These are phyloP conservation scores for Kwoniella sp. DNA, from an alignment of 768 basidiomycete genomes.

Conservation along the genomic window DNA sequence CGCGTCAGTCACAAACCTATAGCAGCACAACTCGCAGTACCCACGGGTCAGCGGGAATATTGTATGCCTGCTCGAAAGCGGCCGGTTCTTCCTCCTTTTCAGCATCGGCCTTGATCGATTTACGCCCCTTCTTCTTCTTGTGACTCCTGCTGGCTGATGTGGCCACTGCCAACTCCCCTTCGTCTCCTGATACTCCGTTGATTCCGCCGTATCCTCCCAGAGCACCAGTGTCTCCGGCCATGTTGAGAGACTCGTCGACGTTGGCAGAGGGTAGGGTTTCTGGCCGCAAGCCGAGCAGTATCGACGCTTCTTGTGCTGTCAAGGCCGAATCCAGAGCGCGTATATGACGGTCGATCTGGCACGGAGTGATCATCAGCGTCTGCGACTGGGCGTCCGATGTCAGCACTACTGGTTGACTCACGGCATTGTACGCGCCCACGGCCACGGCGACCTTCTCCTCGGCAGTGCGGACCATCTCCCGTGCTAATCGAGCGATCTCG, in stretches of 20 bases:
- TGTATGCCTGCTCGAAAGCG: not conserved
- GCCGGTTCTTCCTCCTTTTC: not conserved
- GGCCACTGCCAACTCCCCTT: constrained; percentile 6
- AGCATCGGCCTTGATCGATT: constrained; percentile 13
- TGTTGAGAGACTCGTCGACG: constrained; percentile 21
- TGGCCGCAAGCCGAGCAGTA: constrained; percentile 42
- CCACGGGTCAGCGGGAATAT: constrained; percentile 40
- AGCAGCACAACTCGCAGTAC: not conserved
- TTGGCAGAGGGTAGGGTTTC: constrained; percentile 38
- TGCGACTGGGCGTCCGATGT: not conserved
- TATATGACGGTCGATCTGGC: constrained; percentile 49
- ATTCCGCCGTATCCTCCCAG: not conserved
- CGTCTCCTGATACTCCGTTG: constrained; percentile 1
- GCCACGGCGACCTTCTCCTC: constrained; percentile 50
- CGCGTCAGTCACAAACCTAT: not conserved
- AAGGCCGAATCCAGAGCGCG: constrained; percentile 48
- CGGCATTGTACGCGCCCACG: constrained; percentile 48
- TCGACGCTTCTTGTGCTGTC: constrained; percentile 42
- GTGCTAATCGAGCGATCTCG: constrained; percentile 41
- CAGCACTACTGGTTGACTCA: too few relatives aligned
- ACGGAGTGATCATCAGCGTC: not conserved
- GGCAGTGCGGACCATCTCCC: constrained; percentile 43
- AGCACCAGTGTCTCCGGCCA: constrained; percentile 6
- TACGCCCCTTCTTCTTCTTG: constrained; percentile 2
- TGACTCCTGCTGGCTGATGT: not conserved